Base-by-base conservation (phyloP, 129 eudicot genomes). In the Tagetes patula region DNA sequence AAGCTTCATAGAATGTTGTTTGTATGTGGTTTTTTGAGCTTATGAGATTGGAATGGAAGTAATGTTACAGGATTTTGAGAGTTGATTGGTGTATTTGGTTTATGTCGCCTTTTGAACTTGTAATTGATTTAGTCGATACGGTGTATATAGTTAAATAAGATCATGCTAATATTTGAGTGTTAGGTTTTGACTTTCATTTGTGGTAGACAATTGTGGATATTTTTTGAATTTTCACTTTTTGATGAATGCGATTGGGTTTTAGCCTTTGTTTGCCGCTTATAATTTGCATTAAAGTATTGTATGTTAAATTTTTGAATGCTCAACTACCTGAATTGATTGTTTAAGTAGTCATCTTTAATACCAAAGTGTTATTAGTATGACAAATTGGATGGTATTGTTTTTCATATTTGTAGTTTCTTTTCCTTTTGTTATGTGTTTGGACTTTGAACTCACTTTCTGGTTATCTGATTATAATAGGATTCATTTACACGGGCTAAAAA, bases 401-500 rank as follows among this genome's bases (percentile, higher is more conserved):
- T 46, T 34, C 11, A 30, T 46, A 13, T 43, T 39, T 65, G 11
- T 10, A 59, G 36, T 64, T 10, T 61, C 31, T 70, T 34, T 27
- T 11, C 20, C 71, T 3, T 67, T 75, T 32, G 56, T 49, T 45
- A 69, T 73, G 61, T 65, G 61, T 64, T 54, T 74, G 43, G 64
- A 62, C 20, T 48, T 60, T 65, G 27, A 48, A 32, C 6, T 33
- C 38, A 41, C 36, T 13, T 67, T 60, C 36, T 59, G 50, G 12
- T 75, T 70, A 50, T 79, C 58, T 27, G 69, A 37, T 8, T n/a
- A 10, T 34, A n/a, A 54, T 72, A 93, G 98, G 98, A 93, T 72
- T 93, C 98, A 5, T 93, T 89, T 84, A 74, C 82, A 42, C 87
- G 87, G 73, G 98, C 98, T 42, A 93, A 93, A 87, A 93, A 87